Evolutionary conservation across 352 stramenopile genomes (phyloP).

Genomic region (Phytopythium chamaehyphon): DNA sequence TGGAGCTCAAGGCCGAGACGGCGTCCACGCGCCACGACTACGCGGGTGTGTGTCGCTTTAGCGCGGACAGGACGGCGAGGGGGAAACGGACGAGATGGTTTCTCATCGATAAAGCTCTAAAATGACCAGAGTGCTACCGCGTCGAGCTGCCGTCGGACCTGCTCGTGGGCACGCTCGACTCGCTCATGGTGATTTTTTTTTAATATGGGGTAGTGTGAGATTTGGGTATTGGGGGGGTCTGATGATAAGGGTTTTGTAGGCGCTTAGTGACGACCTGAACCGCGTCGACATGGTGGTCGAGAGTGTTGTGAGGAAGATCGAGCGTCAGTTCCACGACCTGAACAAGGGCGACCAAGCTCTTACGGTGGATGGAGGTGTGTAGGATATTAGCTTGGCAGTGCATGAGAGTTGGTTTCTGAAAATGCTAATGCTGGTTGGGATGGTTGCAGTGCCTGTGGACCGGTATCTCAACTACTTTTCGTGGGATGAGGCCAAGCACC

Average conservation of each 20-base stretch:
- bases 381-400: not conserved
- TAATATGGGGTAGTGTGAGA: no score
- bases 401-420: slow-evolving; percentile 1
- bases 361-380: slow-evolving; percentile 75
- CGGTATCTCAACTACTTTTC: slow-evolving; percentile 97
- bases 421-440: not conserved
- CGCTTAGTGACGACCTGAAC: slow-evolving; percentile 92
- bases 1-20: slow-evolving; percentile 83
- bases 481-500: slow-evolving; percentile 98
- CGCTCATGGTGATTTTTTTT: slow-evolving; percentile 86
- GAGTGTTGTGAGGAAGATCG: slow-evolving; percentile 95
- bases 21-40: slow-evolving; percentile 81
- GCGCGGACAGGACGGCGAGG: not conserved
- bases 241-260: slow-evolving; percentile 22
- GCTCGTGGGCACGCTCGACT: slow-evolving; percentile 96
- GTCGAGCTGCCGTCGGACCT: slow-evolving; percentile 92
- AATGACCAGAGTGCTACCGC: slow-evolving; percentile 64
- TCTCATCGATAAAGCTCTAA: no score
- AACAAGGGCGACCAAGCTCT: slow-evolving; percentile 84
- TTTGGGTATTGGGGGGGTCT: not conserved
- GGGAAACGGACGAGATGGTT: no score
- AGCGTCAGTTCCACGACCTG: slow-evolving; percentile 95
- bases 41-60: slow-evolving; percentile 28
- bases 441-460: slow-evolving; percentile 79
- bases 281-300: slow-evolving; percentile 95